A percentile compares a stretch with the other conserved stretches of the same genome.
phyloP scores from a whole-genome alignment of 306 rosid genomes.

The Trifolium subterraneum region DNA sequence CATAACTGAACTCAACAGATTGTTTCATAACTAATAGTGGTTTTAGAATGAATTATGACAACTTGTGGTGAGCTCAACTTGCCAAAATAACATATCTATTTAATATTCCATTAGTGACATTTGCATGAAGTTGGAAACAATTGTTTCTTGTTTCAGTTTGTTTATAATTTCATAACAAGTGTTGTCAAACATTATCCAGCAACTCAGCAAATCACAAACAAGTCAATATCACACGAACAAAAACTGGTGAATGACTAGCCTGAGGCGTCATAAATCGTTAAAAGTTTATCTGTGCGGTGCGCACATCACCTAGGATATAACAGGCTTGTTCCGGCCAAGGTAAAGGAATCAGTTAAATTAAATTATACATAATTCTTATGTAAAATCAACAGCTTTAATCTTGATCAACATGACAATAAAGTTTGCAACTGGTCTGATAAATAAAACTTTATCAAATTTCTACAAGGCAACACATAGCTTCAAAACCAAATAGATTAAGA shows the following conservation, averaged over 20 bases:
- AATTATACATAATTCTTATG: neutral
- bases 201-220: neutral
- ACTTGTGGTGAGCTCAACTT: too few species aligned
- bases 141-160: neutral
- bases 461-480: neutral
- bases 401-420: neutral
- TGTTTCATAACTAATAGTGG: too few species aligned
- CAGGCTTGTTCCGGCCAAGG: neutral
- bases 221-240: neutral
- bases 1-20: too few species aligned
- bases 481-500: constrained; percentile 29
- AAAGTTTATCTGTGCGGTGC: neutral
- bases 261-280: neutral
- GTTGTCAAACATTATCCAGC: neutral
- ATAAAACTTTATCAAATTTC: neutral
- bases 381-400: neutral
- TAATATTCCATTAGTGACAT: too few species aligned
- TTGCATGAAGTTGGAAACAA: too few species aligned
- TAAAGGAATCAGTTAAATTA: neutral
- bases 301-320: neutral
- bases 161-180: neutral
- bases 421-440: neutral
- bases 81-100: too few species aligned
- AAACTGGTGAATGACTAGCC: neutral
- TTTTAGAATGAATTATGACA: too few species aligned